Evolutionary conservation across 2,329 filamentous ascomycete species (phyloP).

Genomic region (Aspergillus intermedius): DNA sequence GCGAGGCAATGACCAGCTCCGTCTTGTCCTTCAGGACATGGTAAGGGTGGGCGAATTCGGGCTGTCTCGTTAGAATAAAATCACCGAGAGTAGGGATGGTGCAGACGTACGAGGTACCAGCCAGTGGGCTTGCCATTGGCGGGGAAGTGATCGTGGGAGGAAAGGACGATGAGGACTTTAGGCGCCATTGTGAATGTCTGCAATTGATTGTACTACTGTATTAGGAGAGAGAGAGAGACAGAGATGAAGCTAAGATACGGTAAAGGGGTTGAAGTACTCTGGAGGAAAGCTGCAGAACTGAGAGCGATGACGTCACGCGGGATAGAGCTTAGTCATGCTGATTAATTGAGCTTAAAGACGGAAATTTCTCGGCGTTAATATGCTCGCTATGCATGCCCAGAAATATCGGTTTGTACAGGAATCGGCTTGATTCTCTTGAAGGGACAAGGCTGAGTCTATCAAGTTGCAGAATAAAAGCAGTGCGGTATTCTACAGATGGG

Average conservation of each 20-base stretch:
- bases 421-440: no score
- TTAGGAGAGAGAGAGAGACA: background rate
- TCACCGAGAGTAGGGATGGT: background rate
- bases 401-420: no score
- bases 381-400: no score
- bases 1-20: slow-evolving; percentile 55
- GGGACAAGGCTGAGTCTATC: no score
- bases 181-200: slow-evolving; percentile 28
- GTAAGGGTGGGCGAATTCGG: slow-evolving; percentile 60
- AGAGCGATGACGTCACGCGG: no score
- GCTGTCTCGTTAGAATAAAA: slow-evolving; percentile 23
- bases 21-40: slow-evolving; percentile 50
- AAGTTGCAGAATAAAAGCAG: no score
- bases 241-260: no score
- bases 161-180: slow-evolving; percentile 66
- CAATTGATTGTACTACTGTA: background rate
- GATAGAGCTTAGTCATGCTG: no score
- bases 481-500: slow-evolving; percentile 18
- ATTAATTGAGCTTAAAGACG: no score
- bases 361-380: no score
- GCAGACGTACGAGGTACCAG: slow-evolving; percentile 57
- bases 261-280: no score
- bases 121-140: slow-evolving; percentile 51
- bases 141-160: slow-evolving; percentile 50
- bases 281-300: no score